Evolutionary conservation across 2,329 filamentous ascomycete species (phyloP).

Genomic region (Colletotrichum destructivum): DNA sequence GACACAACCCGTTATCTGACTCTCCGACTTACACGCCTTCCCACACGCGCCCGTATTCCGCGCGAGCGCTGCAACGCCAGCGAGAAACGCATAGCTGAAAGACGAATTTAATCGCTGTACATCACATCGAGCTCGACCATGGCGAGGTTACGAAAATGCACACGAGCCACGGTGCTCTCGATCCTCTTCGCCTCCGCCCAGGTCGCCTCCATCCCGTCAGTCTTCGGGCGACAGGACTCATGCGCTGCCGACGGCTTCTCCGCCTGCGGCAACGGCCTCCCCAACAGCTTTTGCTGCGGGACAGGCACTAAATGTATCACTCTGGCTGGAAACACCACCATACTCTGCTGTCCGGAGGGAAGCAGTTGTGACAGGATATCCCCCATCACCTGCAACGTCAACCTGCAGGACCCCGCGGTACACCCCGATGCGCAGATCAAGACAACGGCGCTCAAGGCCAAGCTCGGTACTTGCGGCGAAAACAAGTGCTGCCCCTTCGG

Average conservation of each 20-base stretch:
- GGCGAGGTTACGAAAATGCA: slow-evolving; percentile 49
- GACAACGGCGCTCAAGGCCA: slow-evolving; percentile 72
- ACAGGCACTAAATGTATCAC: slow-evolving; percentile 67
- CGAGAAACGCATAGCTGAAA: slow-evolving; percentile 14
- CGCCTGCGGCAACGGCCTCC: slow-evolving; percentile 70
- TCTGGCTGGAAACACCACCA: slow-evolving; percentile 76
- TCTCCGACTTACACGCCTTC: slow-evolving; percentile 32
- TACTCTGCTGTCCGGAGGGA: slow-evolving; percentile 77
- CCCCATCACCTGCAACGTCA: slow-evolving; percentile 76
- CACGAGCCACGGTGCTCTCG: slow-evolving; percentile 57
- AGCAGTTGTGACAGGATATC: slow-evolving; percentile 74
- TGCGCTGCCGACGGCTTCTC: slow-evolving; percentile 67
- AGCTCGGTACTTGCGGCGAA: slow-evolving; percentile 70
- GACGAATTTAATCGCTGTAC: neutral
- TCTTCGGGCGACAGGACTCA: slow-evolving; percentile 62
- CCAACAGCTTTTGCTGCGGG: slow-evolving; percentile 78
- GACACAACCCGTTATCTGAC: slow-evolving; percentile 22
- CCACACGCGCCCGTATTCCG: slow-evolving; percentile 17
- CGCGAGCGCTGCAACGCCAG: slow-evolving; percentile 10
- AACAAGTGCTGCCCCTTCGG: slow-evolving; percentile 79
- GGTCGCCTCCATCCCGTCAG: slow-evolving; percentile 55
- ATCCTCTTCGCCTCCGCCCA: slow-evolving; percentile 54
- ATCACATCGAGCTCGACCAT: slow-evolving; percentile 41
- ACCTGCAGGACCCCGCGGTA: slow-evolving; percentile 70
- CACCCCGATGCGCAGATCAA: slow-evolving; percentile 75